phyloP scores from a whole-genome alignment of 805 yeast genomes.

The Monosporozyma servazzii region DNA sequence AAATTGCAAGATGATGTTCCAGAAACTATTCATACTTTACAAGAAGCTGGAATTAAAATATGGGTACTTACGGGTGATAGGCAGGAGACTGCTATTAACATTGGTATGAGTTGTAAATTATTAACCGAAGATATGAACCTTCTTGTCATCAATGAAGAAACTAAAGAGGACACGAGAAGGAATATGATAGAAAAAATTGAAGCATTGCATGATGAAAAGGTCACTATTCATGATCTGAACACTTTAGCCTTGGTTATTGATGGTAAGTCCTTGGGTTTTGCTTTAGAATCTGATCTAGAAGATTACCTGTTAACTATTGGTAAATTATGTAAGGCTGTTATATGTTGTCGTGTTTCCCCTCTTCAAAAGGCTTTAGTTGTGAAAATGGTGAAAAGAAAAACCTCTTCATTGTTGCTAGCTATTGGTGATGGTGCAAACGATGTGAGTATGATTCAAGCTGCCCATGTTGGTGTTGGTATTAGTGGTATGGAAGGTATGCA shows the following conservation, averaged over 20 bases:
- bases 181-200: slow-evolving; percentile 68
- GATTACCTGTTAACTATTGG: slow-evolving; percentile 73
- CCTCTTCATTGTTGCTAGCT: slow-evolving; percentile 66
- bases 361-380: slow-evolving; percentile 94
- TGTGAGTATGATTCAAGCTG: slow-evolving; percentile 98
- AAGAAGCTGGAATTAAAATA: slow-evolving; percentile 91
- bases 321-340: slow-evolving; percentile 84
- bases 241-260: slow-evolving; percentile 87
- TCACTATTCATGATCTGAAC: slow-evolving; percentile 59
- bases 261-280: slow-evolving; percentile 83
- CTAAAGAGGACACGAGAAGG: slow-evolving; percentile 61
- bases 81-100: slow-evolving; percentile 97
- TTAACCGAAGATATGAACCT: slow-evolving; percentile 94
- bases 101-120: slow-evolving; percentile 95
- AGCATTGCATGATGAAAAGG: slow-evolving; percentile 60
- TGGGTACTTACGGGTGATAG: slow-evolving; percentile 99
- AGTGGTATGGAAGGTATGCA: slow-evolving; percentile 99
- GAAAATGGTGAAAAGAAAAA: slow-evolving; percentile 80
- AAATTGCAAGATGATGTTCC: slow-evolving; percentile 98
- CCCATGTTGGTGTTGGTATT: slow-evolving; percentile 98
- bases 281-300: slow-evolving; percentile 73
- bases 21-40: slow-evolving; percentile 89
- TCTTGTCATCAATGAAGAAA: slow-evolving; percentile 79
- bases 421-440: slow-evolving; percentile 99
- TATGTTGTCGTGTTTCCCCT: slow-evolving; percentile 97